Base-by-base conservation (phyloP, 202 grass and related monocot species). In the Digitaria exilis region DNA sequence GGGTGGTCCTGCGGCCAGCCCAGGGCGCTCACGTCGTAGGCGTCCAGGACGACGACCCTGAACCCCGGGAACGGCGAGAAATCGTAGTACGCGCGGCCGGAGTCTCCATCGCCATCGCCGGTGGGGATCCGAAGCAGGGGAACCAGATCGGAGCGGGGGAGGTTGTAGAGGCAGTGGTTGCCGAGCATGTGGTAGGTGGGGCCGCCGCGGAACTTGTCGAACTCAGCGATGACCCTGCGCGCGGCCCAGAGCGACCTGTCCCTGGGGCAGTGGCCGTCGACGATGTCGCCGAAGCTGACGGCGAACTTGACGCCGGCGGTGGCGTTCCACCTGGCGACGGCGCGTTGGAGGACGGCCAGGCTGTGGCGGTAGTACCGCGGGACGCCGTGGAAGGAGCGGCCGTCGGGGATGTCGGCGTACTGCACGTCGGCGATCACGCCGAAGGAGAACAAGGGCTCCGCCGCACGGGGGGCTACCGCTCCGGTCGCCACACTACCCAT, bases 111-210 rank as follows among this genome's bases (percentile, higher is more conserved):
- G 46, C 0, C 14, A 15, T 18, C 24, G 31, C 2, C 52, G 68
- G 1, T 21, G 58, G 93, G 87, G 51, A 92, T 84, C 39, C 89
- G 85, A 5, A 95, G 73, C 63, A 75, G 37, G 9, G 89, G 56
- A 2, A 95, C 71, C 25, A 95, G 76, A 35, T 88, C 54, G 73
- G 10, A 57, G 4, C 93, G 73, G 0, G 93, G 85, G 42, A 95
- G 89, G 65, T 92, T 90, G 65, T 92, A 95, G 0, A 92, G 93
- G 84, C 89, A 91, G 34, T 91, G 89, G 70, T 91, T 91, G 41
- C 89, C 89, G 15, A 88, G 42, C 86, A 88, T 88, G 68, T 87
- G 76, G 67, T 73, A 82, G 6, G 48, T 12, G 30, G 65, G 71
- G 34, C 84, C 50, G 18, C 69, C 50, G 24, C 42, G 45, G 77